A percentile compares a stretch with the other conserved stretches of the same genome.
Evolutionary conservation across 208 protist species (phyloP).

Genomic region (Blechomonas ayalai): DNA sequence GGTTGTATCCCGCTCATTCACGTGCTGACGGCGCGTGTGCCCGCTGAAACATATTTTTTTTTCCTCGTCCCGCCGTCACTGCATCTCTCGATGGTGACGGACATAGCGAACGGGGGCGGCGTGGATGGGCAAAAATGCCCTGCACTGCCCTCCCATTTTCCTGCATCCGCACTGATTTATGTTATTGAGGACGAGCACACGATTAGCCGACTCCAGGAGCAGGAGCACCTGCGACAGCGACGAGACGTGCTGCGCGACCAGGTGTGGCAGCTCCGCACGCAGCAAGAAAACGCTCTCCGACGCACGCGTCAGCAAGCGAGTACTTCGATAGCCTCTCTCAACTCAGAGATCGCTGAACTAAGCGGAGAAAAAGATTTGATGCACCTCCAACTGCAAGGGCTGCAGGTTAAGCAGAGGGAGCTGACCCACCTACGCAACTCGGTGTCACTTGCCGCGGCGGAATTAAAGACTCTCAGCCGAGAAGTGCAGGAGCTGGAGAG

Average conservation of each 20-base stretch:
- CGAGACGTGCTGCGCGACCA: constrained; percentile 2
- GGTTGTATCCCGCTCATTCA: too few relatives aligned
- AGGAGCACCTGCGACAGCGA: constrained; percentile 17
- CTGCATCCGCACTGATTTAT: background rate
- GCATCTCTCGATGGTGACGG: too few relatives aligned
- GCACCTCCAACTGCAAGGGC: constrained; percentile 9
- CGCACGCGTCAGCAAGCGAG: constrained; percentile 1
- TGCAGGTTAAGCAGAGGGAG: constrained; percentile 11
- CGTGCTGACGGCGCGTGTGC: too few relatives aligned
- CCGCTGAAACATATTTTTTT: too few relatives aligned
- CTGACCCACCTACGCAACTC: background rate
- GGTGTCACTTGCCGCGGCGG: constrained; percentile 1
- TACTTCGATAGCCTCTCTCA: background rate
- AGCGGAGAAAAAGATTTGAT: constrained; percentile 4
- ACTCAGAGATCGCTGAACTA: background rate
- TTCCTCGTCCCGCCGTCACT: too few relatives aligned
- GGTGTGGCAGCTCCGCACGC: too few relatives aligned
- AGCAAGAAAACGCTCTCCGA: constrained; percentile 5
- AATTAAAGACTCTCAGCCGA: background rate
- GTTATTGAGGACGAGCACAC: background rate
- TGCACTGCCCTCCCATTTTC: too few relatives aligned
- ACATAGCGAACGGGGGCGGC: too few relatives aligned
- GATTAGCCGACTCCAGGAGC: constrained; percentile 11
- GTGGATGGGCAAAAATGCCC: too few relatives aligned
- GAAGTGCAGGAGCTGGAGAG: constrained; percentile 3